Percentiles rank a stretch among this genome's conserved stretches.
Conservation (phyloP, 805 yeast species). For the Yueomyces sp. region DNA sequence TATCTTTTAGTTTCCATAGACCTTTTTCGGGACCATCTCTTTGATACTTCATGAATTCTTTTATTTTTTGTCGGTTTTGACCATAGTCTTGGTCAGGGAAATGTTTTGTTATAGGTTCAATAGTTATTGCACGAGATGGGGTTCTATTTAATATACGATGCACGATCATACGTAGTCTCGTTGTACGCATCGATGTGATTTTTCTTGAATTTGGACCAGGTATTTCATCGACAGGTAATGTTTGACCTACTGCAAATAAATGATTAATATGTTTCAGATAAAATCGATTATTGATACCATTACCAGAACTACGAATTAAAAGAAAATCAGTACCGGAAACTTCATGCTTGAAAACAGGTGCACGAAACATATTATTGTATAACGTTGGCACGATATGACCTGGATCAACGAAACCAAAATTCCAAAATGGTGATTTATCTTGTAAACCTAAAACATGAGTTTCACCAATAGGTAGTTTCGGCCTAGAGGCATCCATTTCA, state of each 20-base stretch:
- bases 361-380: conserved; percentile 82
- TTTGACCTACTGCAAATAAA: conserved; percentile 80
- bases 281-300: conserved; percentile 57
- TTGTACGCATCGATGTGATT: conserved; percentile 85
- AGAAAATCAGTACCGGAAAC: conserved; percentile 67
- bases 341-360: conserved; percentile 87
- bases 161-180: conserved; percentile 86
- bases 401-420: conserved; percentile 90
- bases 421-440: conserved; percentile 96
- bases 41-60: conserved; percentile 97
- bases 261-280: conserved; percentile 57
- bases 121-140: conserved; percentile 61
- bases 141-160: conserved; percentile 71
- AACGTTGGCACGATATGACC: conserved; percentile 90
- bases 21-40: conserved; percentile 91
- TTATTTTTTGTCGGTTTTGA: conserved; percentile 89
- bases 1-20: conserved; percentile 74
- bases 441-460: conserved; percentile 93
- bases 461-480: conserved; percentile 82
- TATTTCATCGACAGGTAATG: conserved; percentile 83
- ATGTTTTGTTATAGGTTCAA: conserved; percentile 78
- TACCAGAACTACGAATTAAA: conserved; percentile 66
- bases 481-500: conserved; percentile 74
- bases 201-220: conserved; percentile 98
- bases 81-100: conserved; percentile 96